A percentile compares a stretch with the other conserved stretches of the same genome.
These are phyloP conservation scores for Solanum sejunctum DNA, from an alignment of 257 asterid species.

Conservation along the genomic window DNA sequence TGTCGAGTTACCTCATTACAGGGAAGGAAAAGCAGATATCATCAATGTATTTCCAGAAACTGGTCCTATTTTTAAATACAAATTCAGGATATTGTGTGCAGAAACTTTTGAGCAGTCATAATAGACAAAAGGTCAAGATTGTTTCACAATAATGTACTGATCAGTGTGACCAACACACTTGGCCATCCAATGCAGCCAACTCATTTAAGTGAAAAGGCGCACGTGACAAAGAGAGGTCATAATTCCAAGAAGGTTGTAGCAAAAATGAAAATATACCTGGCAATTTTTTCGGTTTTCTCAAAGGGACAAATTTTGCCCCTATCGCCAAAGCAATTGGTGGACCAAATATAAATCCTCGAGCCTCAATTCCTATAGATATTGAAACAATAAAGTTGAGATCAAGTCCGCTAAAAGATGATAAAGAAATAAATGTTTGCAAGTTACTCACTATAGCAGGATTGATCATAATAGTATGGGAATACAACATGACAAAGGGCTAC, in stretches of 20 bases:
- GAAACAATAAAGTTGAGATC: background rate
- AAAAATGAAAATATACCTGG: conserved; percentile 33
- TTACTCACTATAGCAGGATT: background rate
- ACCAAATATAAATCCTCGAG: conserved; percentile 78
- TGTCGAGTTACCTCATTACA: background rate
- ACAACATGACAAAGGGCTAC: background rate
- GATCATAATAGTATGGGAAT: background rate
- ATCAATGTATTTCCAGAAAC: background rate
- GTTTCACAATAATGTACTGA: background rate
- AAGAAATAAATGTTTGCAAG: background rate
- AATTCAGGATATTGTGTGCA: background rate
- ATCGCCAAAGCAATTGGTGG: conserved; percentile 78
- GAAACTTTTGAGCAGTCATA: background rate
- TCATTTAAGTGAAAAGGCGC: background rate
- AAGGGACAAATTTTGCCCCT: conserved; percentile 82
- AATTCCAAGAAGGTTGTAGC: background rate
- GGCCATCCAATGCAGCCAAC: background rate
- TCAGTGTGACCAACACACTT: background rate
- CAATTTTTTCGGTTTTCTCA: conserved; percentile 63
- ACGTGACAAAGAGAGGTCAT: background rate
- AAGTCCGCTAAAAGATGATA: background rate
- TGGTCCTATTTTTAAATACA: background rate
- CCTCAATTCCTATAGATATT: conserved; percentile 54
- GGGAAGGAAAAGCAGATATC: background rate
- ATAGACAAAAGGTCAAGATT: background rate